Percentiles rank a stretch among this genome's conserved stretches.
Evolutionary conservation across 805 yeast species (phyloP).

Genomic region (Metschnikowia matae): DNA sequence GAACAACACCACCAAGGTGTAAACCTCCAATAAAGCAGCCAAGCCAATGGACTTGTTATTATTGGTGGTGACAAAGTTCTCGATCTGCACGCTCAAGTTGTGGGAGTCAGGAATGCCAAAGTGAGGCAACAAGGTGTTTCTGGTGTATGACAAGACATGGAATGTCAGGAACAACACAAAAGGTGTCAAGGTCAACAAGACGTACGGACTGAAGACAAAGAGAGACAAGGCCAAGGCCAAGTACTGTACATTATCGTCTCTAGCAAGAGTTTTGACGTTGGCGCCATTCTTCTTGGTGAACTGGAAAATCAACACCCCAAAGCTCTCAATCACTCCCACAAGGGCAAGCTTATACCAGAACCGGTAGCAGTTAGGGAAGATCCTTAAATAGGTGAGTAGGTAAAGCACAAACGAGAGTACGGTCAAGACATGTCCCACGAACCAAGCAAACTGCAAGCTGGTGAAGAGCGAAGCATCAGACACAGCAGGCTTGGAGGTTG

Average conservation of each 20-base stretch:
- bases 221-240: constrained; percentile 51
- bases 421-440: constrained; percentile 42
- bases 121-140: constrained; percentile 64
- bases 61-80: constrained; percentile 31
- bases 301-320: constrained; percentile 72
- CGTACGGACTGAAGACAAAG: constrained; percentile 51
- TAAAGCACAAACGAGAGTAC: constrained; percentile 29
- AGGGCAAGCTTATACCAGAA: constrained; percentile 57
- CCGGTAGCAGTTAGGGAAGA: constrained; percentile 22
- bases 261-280: constrained; percentile 21
- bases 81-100: constrained; percentile 37
- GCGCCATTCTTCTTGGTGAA: constrained; percentile 29
- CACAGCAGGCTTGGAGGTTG: background rate
- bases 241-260: constrained; percentile 72
- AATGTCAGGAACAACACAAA: constrained; percentile 74
- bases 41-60: constrained; percentile 37
- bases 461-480: constrained; percentile 14
- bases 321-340: constrained; percentile 64
- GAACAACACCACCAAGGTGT: constrained; percentile 42
- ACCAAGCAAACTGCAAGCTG: constrained; percentile 75
- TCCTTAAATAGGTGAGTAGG: constrained; percentile 30
- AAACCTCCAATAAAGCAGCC: constrained; percentile 37
- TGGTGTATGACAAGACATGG: constrained; percentile 72
- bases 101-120: constrained; percentile 34
- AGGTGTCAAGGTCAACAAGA: constrained; percentile 63